Percentiles rank a stretch among this genome's conserved stretches.
Conservation (phyloP, 805 yeast species). For the Candida arabinofermentans region DNA sequence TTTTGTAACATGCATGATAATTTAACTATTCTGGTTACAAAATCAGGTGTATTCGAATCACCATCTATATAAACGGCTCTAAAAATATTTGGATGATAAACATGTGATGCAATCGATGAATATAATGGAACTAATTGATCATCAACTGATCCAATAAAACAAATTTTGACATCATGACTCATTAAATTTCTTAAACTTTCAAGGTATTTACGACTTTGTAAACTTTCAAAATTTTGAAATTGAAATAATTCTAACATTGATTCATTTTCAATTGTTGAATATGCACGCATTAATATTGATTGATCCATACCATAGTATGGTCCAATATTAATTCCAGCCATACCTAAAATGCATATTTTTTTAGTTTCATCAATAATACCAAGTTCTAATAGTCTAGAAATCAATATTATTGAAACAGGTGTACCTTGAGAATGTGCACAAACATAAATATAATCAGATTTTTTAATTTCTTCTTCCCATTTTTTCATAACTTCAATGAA, state of each 20-base stretch:
- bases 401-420: slow-evolving; percentile 78
- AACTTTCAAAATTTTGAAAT: slow-evolving; percentile 71
- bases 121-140: slow-evolving; percentile 94
- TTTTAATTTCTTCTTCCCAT: slow-evolving; percentile 44
- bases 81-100: slow-evolving; percentile 84
- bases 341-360: slow-evolving; percentile 70
- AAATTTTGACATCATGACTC: slow-evolving; percentile 66
- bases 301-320: slow-evolving; percentile 92
- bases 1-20: slow-evolving; percentile 73
- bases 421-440: slow-evolving; percentile 97
- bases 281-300: slow-evolving; percentile 77
- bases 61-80: slow-evolving; percentile 89
- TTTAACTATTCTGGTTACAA: slow-evolving; percentile 69
- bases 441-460: slow-evolving; percentile 82
- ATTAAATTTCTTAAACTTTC: slow-evolving; percentile 64
- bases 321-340: slow-evolving; percentile 96
- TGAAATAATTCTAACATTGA: slow-evolving; percentile 84
- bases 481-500: slow-evolving; percentile 68
- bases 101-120: slow-evolving; percentile 78
- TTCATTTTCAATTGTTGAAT: slow-evolving; percentile 84
- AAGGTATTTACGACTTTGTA: slow-evolving; percentile 67
- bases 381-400: slow-evolving; percentile 67
- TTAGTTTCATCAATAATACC: slow-evolving; percentile 44
- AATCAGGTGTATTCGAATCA: slow-evolving; percentile 71
- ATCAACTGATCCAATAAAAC: slow-evolving; percentile 84